Evolutionary conservation across 2,329 filamentous ascomycete genomes (phyloP), one percentile per base, ranked within the genome.

Genomic region (Neopestalotiopsis rosae): DNA sequence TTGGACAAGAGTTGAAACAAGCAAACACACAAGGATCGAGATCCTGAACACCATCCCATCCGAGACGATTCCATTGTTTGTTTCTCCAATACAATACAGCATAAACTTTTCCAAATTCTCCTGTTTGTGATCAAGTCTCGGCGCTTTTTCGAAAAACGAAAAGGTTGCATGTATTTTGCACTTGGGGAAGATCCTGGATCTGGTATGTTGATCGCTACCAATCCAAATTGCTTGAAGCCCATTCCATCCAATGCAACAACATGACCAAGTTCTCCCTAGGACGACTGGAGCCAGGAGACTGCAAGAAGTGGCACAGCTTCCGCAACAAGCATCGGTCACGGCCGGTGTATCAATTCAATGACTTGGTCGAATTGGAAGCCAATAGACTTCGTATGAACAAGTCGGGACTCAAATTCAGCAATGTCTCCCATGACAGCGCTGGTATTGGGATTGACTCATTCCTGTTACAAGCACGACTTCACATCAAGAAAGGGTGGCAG

Each of bases 231-330:
- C 24, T 28, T 28, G 24, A 28, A 28, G 24, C 24, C 17, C 9
- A 9, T 52, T 7, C 3, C 17, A 52, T 24, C 3, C 17, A 52
- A 7, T 20, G n/a, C 45, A 9, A 52, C 3, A 52, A 24, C 3
- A 61, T 61, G 59, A 40, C 32, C 59, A 61, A 30, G 34, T 61
- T 61, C 30, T 4, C 59, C n/a, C 32, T 61, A 4, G 30, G 34
- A 61, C 59, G 5, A 3, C 59, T 61, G 2, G 30, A 9, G 9
- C 28, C 32, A 14, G 59, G 34, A 17, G 30, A 61, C 30, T 61
- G 59, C 30, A 7, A 5, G 10, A 61, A 61, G 20, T 61, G 32
- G 59, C 59, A 13, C 17, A 38, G 5, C 13, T 40, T 61, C 7
- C 59, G 59, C 28, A 42, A 38, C 59, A 30, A 30, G 59, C 32